Percentiles rank a stretch among this genome's conserved stretches.
Conservation (phyloP, 2,329 filamentous ascomycete genomes). For the Fusarium compactum region DNA sequence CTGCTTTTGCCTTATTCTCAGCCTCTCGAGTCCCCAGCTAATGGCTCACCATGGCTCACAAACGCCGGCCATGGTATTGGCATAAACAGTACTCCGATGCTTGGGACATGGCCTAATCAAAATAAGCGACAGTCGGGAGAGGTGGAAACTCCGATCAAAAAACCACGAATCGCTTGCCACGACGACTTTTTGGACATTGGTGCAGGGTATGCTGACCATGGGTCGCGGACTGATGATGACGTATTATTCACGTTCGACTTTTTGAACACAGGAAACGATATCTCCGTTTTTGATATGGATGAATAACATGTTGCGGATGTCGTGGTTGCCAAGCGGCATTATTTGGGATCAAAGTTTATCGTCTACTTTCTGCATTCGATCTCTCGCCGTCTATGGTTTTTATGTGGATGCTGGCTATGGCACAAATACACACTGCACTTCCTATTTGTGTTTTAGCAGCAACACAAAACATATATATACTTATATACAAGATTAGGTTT, state of each 20-base stretch:
- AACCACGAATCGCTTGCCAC: constrained; percentile 37
- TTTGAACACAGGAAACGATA: constrained; percentile 35
- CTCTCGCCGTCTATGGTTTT: background rate
- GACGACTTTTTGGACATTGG: constrained; percentile 43
- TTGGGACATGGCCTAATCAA: constrained; percentile 34
- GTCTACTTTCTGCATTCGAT: background rate
- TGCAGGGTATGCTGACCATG: constrained; percentile 37
- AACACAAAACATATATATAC: background rate
- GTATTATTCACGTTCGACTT: constrained; percentile 44
- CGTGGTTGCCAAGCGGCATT: background rate
- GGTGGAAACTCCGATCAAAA: constrained; percentile 31
- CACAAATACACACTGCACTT: background rate
- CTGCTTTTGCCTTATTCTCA: constrained; percentile 41
- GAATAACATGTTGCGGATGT: constrained; percentile 20
- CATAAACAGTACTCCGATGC: background rate
- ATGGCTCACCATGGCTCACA: constrained; percentile 31
- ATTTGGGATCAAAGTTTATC: background rate
- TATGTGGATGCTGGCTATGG: background rate
- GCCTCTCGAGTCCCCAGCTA: constrained; percentile 28
- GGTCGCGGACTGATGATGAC: constrained; percentile 38
- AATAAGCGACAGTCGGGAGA: constrained; percentile 42
- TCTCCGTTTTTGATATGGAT: constrained; percentile 43
- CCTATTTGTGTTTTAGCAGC: background rate
- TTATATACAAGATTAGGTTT: background rate
- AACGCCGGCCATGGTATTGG: constrained; percentile 1